These are phyloP conservation scores for Akanthomyces muscarius DNA, from an alignment of 2,329 filamentous ascomycete genomes.

Conservation along the genomic window DNA sequence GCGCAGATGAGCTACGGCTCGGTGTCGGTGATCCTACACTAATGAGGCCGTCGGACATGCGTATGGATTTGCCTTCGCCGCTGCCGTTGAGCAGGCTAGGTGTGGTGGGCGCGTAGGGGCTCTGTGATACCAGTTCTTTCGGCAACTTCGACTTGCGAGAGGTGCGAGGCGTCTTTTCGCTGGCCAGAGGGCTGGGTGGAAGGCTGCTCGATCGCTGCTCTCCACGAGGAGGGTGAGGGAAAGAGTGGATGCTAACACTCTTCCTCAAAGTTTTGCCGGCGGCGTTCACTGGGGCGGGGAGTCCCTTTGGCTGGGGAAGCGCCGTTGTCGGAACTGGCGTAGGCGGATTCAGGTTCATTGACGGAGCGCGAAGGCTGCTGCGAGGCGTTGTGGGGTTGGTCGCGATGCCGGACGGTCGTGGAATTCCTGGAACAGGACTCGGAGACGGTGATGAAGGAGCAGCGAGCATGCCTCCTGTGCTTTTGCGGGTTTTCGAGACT, in stretches of 20 bases:
- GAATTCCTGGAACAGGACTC: slow-evolving; percentile 2
- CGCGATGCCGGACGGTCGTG: slow-evolving; percentile 27
- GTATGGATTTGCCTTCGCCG: slow-evolving; percentile 69
- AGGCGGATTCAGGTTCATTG: slow-evolving; percentile 49
- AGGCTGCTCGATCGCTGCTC: slow-evolving; percentile 55
- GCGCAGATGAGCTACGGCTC: slow-evolving; percentile 85
- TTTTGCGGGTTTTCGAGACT: slow-evolving; percentile 67
- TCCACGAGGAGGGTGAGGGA: slow-evolving; percentile 81
- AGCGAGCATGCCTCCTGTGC: slow-evolving; percentile 45
- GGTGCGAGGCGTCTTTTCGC: slow-evolving; percentile 42
- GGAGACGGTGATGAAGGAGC: slow-evolving; percentile 26
- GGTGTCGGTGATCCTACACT: slow-evolving; percentile 79
- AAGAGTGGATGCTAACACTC: slow-evolving; percentile 88
- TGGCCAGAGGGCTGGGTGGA: slow-evolving; percentile 57
- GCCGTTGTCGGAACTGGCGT: slow-evolving; percentile 50
- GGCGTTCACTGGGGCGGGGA: slow-evolving; percentile 49
- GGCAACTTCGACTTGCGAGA: slow-evolving; percentile 53
- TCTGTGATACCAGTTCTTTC: slow-evolving; percentile 47
- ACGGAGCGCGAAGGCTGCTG: slow-evolving; percentile 57
- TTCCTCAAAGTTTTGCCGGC: slow-evolving; percentile 72
- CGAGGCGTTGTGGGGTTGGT: slow-evolving; percentile 48
- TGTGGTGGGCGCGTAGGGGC: slow-evolving; percentile 46
- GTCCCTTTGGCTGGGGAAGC: slow-evolving; percentile 53
- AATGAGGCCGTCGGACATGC: slow-evolving; percentile 70
- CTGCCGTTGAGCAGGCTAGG: slow-evolving; percentile 77